Percentiles rank a stretch among this genome's conserved stretches.
phyloP scores from a whole-genome alignment of 805 yeast genomes.

The Isabelozyma rhagii region DNA sequence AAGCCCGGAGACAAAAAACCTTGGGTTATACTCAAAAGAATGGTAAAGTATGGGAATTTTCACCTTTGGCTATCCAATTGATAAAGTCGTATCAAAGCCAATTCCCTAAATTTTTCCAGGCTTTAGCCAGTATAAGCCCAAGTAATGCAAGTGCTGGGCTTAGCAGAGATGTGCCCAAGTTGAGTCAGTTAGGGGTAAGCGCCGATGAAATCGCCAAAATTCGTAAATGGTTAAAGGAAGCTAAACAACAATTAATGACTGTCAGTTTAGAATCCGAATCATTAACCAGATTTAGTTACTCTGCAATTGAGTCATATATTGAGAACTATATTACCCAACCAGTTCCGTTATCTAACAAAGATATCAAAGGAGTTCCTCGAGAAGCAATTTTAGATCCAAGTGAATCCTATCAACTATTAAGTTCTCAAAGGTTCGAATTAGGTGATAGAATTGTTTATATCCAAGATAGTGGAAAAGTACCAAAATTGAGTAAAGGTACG shows the following conservation, averaged over 20 bases:
- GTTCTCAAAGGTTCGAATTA: constrained; percentile 70
- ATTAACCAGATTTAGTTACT: constrained; percentile 61
- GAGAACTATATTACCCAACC: constrained; percentile 46
- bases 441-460: constrained; percentile 91
- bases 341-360: constrained; percentile 44
- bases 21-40: constrained; percentile 78
- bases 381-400: constrained; percentile 77
- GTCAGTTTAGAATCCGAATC: constrained; percentile 79
- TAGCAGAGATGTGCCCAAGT: constrained; percentile 34
- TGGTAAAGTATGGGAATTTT: constrained; percentile 72
- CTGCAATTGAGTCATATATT: constrained; percentile 63
- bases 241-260: constrained; percentile 45
- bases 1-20: constrained; percentile 74
- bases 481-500: constrained; percentile 84
- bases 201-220: constrained; percentile 43
- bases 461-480: constrained; percentile 85
- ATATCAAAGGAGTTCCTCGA: constrained; percentile 78
- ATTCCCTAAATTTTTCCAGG: constrained; percentile 61
- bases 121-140: constrained; percentile 17
- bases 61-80: constrained; percentile 67
- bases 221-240: constrained; percentile 49
- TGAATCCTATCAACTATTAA: constrained; percentile 66
- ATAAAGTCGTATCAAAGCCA: constrained; percentile 55
- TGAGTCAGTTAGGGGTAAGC: constrained; percentile 34
- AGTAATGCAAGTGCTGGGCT: constrained; percentile 5